Base-by-base conservation (phyloP, 2,329 filamentous ascomycete species). In the Neobulgaria alba region DNA sequence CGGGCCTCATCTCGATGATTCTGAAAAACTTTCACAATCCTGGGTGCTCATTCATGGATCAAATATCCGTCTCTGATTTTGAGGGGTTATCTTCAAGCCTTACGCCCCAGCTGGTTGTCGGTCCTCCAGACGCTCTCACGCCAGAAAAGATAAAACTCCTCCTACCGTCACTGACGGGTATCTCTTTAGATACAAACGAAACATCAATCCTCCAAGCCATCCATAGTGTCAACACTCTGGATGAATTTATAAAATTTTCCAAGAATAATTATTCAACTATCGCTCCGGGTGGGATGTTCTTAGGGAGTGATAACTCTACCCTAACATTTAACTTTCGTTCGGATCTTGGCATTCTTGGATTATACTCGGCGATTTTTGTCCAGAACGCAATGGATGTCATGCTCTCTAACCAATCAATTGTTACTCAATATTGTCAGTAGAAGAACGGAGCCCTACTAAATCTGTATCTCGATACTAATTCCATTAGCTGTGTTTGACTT, bases 251-350 rank as follows among this genome's bases (percentile, higher is more conserved):
- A 43, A 57, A 69, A 17, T 80, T 72, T 47, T 71, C 93, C 33
- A 52, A 65, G 2, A 62, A 67, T 5, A 69, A 78, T 23, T 85
- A 79, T 56, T 69, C 65, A 38, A 79, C 78, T 36, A 70, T 89
- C 31, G 81, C 75, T 0, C 85, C 83, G 0, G 85, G 81, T n/a
- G 87, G 82, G 1, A 73, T 89, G 57, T 94, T 83, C 69, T 65
- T 90, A 1, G 81, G 78, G 19, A 74, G 82, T 39, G 65, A 66
- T n/a, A 65, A n/a, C n/a, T n/a, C 59, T 21, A 61, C 67, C 1
- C 77, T 85, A 1, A 79, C 79, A 0, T 70, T 90, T 48, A 78
- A 39, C 16, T 43, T 38, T 23, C 29, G 41, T 10, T 38, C 81
- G 1, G 92, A 84, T 67, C 67, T 73, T 39, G 82, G 73, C 12